Evolutionary conservation across 2,329 filamentous ascomycete genomes (phyloP).

Genomic region (Nigrospora sphaerica): DNA sequence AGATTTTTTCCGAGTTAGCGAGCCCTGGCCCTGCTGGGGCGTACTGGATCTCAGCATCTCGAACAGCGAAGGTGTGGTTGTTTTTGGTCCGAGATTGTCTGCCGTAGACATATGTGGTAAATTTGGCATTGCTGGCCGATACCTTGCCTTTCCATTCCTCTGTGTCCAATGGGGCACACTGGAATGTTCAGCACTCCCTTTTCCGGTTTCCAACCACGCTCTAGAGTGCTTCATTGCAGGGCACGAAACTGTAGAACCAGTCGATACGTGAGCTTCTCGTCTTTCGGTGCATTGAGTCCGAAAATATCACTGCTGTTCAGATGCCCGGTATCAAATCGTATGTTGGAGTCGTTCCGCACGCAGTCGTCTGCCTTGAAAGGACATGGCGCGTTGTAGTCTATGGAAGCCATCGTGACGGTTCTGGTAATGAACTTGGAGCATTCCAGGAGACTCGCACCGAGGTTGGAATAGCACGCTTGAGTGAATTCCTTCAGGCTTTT

Average conservation of each 20-base stretch:
- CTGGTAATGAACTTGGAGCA: conserved; percentile 4
- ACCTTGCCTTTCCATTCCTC: not conserved
- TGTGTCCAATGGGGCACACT: not conserved
- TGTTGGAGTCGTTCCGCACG: conserved; percentile 1
- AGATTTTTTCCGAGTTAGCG: not conserved
- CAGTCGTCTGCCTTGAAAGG: conserved; percentile 7
- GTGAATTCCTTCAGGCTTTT: conserved; percentile 7
- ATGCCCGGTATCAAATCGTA: conserved; percentile 7
- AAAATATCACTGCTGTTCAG: conserved; percentile 8
- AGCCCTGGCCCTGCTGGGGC: too few species aligned
- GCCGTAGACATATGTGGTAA: not conserved
- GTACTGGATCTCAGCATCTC: not conserved
- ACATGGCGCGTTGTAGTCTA: conserved; percentile 3
- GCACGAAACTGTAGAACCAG: conserved; percentile 3
- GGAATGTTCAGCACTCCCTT: not conserved
- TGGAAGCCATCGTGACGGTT: not conserved
- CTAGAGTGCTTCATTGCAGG: too few species aligned
- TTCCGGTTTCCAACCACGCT: not conserved
- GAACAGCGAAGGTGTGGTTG: not conserved
- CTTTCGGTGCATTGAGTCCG: conserved; percentile 5
- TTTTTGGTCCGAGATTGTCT: too few species aligned
- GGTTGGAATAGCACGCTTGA: conserved; percentile 7
- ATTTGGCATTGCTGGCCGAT: not conserved
- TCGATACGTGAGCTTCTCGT: conserved; percentile 5
- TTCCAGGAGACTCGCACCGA: not conserved